A percentile compares a stretch with the other conserved stretches of the same genome.
phyloP scores from a whole-genome alignment of 1,284 basidiomycete species.

The Sphaerobolus stellatus region DNA sequence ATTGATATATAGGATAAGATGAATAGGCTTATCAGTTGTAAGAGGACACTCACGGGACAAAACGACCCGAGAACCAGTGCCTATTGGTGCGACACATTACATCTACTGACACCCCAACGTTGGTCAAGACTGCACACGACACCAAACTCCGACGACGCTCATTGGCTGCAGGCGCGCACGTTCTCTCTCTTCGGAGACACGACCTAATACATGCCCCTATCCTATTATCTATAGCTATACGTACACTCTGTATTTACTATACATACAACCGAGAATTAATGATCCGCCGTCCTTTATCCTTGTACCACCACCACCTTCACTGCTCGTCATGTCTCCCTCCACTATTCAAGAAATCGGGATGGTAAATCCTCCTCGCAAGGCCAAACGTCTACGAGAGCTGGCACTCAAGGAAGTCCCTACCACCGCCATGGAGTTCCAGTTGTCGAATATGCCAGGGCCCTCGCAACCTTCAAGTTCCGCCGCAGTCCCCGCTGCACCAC shows the following conservation, averaged over 20 bases:
- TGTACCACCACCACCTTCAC: neutral
- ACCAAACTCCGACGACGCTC: neutral
- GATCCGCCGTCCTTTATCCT: neutral
- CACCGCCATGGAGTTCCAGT: constrained; percentile 13
- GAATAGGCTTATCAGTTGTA: no score
- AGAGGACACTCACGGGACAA: no score
- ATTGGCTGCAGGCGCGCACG: neutral
- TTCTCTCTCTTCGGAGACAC: neutral
- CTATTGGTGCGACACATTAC: no score
- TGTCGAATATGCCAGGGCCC: neutral
- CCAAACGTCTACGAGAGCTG: constrained; percentile 8
- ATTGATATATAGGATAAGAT: no score
- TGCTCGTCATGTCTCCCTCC: neutral
- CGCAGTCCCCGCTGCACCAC: constrained; percentile 29
- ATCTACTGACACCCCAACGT: no score
- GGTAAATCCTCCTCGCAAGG: constrained; percentile 12
- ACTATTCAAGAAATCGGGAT: no score
- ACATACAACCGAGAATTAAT: neutral
- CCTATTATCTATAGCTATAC: neutral
- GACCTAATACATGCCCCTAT: neutral
- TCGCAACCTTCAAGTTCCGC: constrained; percentile 6
- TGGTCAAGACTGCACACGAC: no score
- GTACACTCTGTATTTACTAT: neutral
- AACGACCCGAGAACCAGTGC: no score
- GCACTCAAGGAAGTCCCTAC: neutral